Conservation (phyloP, 805 yeast genomes). For the Nematodospora valgi region DNA sequence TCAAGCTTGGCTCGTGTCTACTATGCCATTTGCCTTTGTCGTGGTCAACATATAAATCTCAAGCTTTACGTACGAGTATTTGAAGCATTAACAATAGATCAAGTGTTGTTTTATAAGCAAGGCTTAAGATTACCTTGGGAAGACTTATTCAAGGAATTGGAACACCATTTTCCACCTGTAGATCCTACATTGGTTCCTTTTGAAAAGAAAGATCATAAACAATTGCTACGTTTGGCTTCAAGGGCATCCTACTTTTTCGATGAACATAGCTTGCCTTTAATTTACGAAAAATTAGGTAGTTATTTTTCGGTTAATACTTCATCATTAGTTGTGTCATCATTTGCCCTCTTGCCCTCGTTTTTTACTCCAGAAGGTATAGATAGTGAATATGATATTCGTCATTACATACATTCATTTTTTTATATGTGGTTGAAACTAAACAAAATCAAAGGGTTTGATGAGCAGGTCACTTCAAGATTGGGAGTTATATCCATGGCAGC, state of each 20-base stretch:
- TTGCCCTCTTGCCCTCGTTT: slow-evolving; percentile 51
- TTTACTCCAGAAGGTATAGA: slow-evolving; percentile 29
- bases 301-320: slow-evolving; percentile 54
- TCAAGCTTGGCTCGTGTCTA: slow-evolving; percentile 63
- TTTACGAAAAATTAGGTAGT: slow-evolving; percentile 50
- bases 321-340: slow-evolving; percentile 46
- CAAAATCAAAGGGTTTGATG: slow-evolving; percentile 50
- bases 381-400: slow-evolving; percentile 39
- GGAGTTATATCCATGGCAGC: slow-evolving; percentile 57
- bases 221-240: slow-evolving; percentile 50
- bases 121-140: slow-evolving; percentile 53
- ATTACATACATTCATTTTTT: slow-evolving; percentile 64
- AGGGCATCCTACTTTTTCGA: slow-evolving; percentile 55
- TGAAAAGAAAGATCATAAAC: slow-evolving; percentile 48
- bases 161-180: slow-evolving; percentile 27
- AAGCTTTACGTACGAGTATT: slow-evolving; percentile 62
- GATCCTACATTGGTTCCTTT: slow-evolving; percentile 44
- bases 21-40: slow-evolving; percentile 65
- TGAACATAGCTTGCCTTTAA: slow-evolving; percentile 41
- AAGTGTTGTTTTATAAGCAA: slow-evolving; percentile 31
- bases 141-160: slow-evolving; percentile 37
- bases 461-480: slow-evolving; percentile 60
- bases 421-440: slow-evolving; percentile 65
- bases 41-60: slow-evolving; percentile 66
- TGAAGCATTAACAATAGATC: slow-evolving; percentile 51